Conservation (phyloP, 192 early-diverging fungal species). For the Gonapodya prolifera region DNA sequence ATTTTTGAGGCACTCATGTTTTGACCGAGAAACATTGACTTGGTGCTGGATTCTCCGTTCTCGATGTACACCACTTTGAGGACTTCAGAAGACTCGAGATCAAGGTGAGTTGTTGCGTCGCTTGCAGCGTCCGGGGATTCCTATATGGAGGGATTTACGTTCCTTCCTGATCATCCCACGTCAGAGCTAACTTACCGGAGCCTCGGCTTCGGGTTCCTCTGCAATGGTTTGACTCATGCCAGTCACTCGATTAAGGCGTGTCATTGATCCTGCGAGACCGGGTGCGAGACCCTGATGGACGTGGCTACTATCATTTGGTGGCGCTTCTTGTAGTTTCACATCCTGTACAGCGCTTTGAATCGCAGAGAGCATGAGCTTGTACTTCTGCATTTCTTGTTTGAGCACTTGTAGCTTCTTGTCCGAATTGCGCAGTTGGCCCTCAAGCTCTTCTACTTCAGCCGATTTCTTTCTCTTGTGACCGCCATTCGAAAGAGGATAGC, state of each 20-base stretch:
- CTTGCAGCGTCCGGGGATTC: background rate
- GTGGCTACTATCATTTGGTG: background rate
- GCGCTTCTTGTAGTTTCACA: background rate
- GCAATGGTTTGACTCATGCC: background rate
- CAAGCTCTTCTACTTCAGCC: background rate
- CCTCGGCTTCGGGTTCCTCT: background rate
- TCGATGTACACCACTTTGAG: slow-evolving; percentile 8
- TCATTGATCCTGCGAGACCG: background rate
- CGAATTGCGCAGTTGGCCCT: slow-evolving; percentile 3
- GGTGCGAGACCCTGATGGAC: background rate
- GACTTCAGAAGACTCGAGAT: background rate
- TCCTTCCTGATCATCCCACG: too few relatives aligned
- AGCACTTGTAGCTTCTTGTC: slow-evolving; percentile 7
- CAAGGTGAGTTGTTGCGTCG: background rate
- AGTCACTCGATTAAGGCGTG: background rate
- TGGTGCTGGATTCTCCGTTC: background rate
- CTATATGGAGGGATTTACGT: too few relatives aligned
- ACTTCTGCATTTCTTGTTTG: slow-evolving; percentile 10
- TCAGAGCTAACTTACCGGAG: background rate
- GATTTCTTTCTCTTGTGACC: slow-evolving; percentile 4
- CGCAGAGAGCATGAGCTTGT: slow-evolving; percentile 6
- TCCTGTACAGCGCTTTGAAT: background rate
- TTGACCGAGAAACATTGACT: slow-evolving; percentile 1
- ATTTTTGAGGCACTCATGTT: slow-evolving; percentile 2
- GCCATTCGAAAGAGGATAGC: slow-evolving; percentile 1